Evolutionary conservation across 1,284 basidiomycete species (phyloP), one percentile per base, ranked within the genome.

Genomic region (Ustilago crameri): DNA sequence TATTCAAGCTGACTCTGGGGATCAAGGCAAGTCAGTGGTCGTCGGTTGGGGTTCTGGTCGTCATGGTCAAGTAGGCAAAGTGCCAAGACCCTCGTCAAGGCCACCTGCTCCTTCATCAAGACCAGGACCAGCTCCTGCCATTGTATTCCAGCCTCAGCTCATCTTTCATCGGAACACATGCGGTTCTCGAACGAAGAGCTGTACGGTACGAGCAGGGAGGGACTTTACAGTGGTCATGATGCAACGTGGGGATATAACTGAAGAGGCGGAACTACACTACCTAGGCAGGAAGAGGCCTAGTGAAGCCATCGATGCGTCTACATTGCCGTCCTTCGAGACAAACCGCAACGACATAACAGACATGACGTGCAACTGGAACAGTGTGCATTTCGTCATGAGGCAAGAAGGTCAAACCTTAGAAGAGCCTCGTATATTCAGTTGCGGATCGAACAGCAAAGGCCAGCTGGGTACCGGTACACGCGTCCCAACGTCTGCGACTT

Each of bases 341-440:
- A 15, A 24, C 1, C 24, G 24, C 17, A 40, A 58, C 5, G 48
- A 56, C 0, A 51, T 70, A 22, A 46, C 8, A n/a, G 38, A 47
- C 9, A 17, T 75, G 24, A 37, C 51, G 17, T 67, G 73, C 69
- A 68, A 69, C 43, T 75, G 69, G 69, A 72, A 59, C 37, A 59
- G 59, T 42, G 72, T 60, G 5, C 55, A 50, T 27, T 22, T 59
- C 3, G 53, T 74, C 10, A 1, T 56, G n/a, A 8, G 22, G 23
- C 45, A 40, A 14, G 2, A 38, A 7, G 23, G 20, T 23, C 23
- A 17, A 5, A 32, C 34, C 9, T 15, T 9, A 15, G 14, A 22
- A 47, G 17, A 10, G 3, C 52, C 52, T 17, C 18, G 10, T 15
- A 56, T 67, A 4, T 27, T 61, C n/a, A 37, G 53, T 40, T 54